Base-by-base conservation (phyloP, 805 yeast genomes). In the Pichia insulana region DNA sequence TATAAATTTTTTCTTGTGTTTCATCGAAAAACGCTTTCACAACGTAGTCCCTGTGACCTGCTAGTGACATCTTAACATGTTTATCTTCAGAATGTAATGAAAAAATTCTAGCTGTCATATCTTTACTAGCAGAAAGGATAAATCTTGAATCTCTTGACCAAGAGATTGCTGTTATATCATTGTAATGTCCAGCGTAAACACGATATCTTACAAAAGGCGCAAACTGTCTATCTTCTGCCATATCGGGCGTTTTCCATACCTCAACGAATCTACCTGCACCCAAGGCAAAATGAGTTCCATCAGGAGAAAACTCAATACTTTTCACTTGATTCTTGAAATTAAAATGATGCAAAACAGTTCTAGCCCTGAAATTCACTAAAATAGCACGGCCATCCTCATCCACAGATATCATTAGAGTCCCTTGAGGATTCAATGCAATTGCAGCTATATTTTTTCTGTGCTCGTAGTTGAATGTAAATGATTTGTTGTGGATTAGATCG, bases 141-240 rank as follows among this genome's bases (percentile, higher is more conserved):
- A 88, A 92, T 52, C 96, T 73, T 4, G 96, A 84, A 62, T 92
- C 98, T 25, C 70, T 71, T 1, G 97, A 86, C 97, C 97, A 92
- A 3, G 85, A 71, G 10, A 92, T 61, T 2, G 88, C 76, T 2
- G 76, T 70, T 19, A 92, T 76, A 52, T 86, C 94, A 39, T 79
- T 80, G 58, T 78, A 88, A 65, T 92, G 98, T 30, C 98, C 98
- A 1, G 96, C 87, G 54, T 88, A 88, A 7, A 84, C 76, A 55
- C 95, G 70, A 62, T 85, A 86, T 49, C 95, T 82, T 32, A 90
- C 84, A 63, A 92, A 92, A 13, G 98, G 98, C 0, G 96, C 92
- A 70, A 92, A 92, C 59, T 88, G 96, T 47, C 95, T 73, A 55
- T 87, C 96, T 53, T 85, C 92, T 7, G 77, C 65, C 19, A 70